phyloP scores from a whole-genome alignment of 1,284 basidiomycete species.

The Termitomyces sp. region DNA sequence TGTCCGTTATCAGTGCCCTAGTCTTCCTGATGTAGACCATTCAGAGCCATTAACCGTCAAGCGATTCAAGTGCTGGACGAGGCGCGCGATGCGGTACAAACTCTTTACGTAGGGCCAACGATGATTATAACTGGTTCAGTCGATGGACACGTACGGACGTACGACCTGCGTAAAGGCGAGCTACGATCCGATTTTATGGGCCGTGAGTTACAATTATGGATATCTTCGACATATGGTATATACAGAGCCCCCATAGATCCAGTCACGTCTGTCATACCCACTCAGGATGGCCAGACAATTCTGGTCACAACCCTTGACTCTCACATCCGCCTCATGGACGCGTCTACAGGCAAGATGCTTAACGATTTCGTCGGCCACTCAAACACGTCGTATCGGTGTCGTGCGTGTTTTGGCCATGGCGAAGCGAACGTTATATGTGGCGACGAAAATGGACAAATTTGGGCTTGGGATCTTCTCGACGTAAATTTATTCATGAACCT shows the following conservation, averaged over 20 bases:
- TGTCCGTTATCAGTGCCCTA: conserved; percentile 6
- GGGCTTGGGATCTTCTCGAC: conserved; percentile 91
- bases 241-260: conserved; percentile 52
- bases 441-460: conserved; percentile 84
- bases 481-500: conserved; percentile 41
- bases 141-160: conserved; percentile 88
- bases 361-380: conserved; percentile 81
- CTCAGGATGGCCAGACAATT: conserved; percentile 71
- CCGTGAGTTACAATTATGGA: conserved; percentile 45
- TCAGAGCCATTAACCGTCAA: conserved; percentile 70
- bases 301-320: conserved; percentile 83
- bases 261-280: conserved; percentile 76
- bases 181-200: conserved; percentile 86
- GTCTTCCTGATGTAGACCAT: not conserved
- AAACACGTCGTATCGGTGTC: conserved; percentile 73
- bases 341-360: conserved; percentile 75
- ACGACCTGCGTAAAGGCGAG: conserved; percentile 91
- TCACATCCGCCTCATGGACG: conserved; percentile 83
- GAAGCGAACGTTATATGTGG: conserved; percentile 84
- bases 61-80: conserved; percentile 92
- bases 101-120: conserved; percentile 60
- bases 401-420: conserved; percentile 77
- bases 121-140: conserved; percentile 80
- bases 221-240: not conserved
- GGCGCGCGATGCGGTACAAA: conserved; percentile 85